Base-by-base conservation (phyloP, 2,329 filamentous ascomycete species). In the Aspergillus intermedius region DNA sequence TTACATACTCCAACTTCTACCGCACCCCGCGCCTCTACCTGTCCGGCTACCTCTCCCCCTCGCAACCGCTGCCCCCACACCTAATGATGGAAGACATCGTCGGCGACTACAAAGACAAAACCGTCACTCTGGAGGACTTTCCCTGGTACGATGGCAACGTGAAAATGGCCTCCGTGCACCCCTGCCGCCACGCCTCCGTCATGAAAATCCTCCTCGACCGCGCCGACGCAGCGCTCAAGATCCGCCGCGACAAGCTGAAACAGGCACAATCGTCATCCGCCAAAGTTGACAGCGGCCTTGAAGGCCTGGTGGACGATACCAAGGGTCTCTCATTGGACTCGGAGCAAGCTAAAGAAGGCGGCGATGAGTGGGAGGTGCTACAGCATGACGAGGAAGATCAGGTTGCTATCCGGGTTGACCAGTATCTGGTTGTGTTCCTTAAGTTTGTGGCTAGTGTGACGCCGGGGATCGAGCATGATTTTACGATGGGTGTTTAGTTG, bases 181-280 rank as follows among this genome's bases (percentile, higher is more conserved):
- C 93, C 3, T 98, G 93, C 80, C 94, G 93, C 67, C 93, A 98
- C 67, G 93, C 93, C 8, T 87, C 87, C 23, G 93, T 98, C 59
- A 98, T 98, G 93, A 98, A 97, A 74, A 88, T 88, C 19, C 81
- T 98, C 4, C 84, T 98, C 35, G 93, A 97, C 70, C 88, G 93
- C 32, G 93, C 93, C 42, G 91, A 98, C 65, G 89, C 89, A 19
- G 91, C 91, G 0, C 78, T 97, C 47, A 95, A 95, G 68, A 80
- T 95, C 47, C 84, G 91, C 19, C 80, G 89, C 41, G 87, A 91
- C 61, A 95, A 91, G 76, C 77, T 93, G 50, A 83, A 81, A 63
- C 83, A 76, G 64, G 74, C 44, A 7, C 17, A 32, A 5, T 32
- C 30, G 7, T 32, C 30, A 9, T 21, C 69, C 42, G 66, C 68